phyloP scores from a whole-genome alignment of 805 yeast species.

The Teunomyces stri region DNA sequence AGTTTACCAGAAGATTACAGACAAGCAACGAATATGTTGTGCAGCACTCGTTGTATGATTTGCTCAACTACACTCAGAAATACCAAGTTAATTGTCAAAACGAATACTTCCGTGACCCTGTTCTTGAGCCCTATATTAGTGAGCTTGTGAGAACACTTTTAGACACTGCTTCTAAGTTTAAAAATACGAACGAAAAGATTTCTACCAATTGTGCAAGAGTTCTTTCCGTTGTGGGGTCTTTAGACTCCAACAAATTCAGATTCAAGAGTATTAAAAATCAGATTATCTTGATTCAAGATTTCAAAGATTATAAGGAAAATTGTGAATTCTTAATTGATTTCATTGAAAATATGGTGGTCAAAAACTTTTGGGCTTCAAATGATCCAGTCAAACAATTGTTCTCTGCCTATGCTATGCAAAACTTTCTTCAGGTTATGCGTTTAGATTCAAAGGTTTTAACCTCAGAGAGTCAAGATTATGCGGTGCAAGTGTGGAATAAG shows the following conservation, averaged over 20 bases:
- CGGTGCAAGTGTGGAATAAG: conserved; percentile 50
- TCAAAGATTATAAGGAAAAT: conserved; percentile 61
- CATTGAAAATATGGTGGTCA: conserved; percentile 68
- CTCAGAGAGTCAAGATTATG: conserved; percentile 16
- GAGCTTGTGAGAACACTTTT: conserved; percentile 51
- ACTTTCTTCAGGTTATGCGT: conserved; percentile 64
- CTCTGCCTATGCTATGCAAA: conserved; percentile 87
- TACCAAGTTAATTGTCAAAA: conserved; percentile 50
- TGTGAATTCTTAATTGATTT: conserved; percentile 61
- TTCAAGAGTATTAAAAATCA: conserved; percentile 41
- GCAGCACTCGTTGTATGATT: conserved; percentile 66
- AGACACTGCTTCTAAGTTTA: conserved; percentile 56
- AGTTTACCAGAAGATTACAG: conserved; percentile 53
- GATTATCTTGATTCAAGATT: conserved; percentile 56
- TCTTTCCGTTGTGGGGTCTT: conserved; percentile 72
- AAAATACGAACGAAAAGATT: conserved; percentile 45
- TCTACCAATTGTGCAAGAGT: conserved; percentile 64
- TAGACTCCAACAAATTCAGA: conserved; percentile 61
- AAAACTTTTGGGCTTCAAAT: conserved; percentile 84
- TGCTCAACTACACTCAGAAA: conserved; percentile 49
- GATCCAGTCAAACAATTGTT: conserved; percentile 83
- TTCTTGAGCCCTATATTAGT: conserved; percentile 32
- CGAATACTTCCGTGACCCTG: conserved; percentile 37
- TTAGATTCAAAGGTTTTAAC: conserved; percentile 29
- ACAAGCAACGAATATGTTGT: conserved; percentile 71